These are phyloP conservation scores for Beta corolliflora DNA, from an alignment of 179 eudicot genomes.

Conservation along the genomic window DNA sequence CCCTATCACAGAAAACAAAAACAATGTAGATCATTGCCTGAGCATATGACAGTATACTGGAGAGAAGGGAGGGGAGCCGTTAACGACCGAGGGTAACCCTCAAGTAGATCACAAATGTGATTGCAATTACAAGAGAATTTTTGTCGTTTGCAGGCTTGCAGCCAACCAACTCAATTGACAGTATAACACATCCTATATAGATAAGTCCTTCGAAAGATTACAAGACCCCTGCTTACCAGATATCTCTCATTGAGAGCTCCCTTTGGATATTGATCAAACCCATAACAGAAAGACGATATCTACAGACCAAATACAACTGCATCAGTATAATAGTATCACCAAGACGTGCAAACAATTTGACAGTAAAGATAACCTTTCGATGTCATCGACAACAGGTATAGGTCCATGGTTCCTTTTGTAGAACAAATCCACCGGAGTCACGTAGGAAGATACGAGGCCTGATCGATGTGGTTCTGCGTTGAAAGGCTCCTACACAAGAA, in stretches of 20 bases:
- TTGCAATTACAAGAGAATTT: background rate
- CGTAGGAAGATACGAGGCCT: slow-evolving; percentile 75
- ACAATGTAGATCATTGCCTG: slow-evolving; percentile 24
- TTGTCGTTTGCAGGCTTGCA: background rate
- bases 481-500: slow-evolving; percentile 77
- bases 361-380: slow-evolving; percentile 53
- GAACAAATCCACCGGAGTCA: slow-evolving; percentile 90
- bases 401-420: slow-evolving; percentile 99
- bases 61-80: background rate
- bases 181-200: background rate
- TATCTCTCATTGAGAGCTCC: slow-evolving; percentile 76
- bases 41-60: slow-evolving; percentile 2
- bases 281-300: slow-evolving; percentile 66
- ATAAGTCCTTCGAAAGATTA: background rate
- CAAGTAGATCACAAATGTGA: background rate
- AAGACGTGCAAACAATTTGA: background rate
- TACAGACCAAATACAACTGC: slow-evolving; percentile 38
- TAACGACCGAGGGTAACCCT: background rate
- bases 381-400: slow-evolving; percentile 81
- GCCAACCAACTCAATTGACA: background rate
- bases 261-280: slow-evolving; percentile 56
- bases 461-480: slow-evolving; percentile 94
- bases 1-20: slow-evolving; percentile 48
- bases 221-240: slow-evolving; percentile 50
- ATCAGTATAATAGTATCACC: background rate